These are phyloP conservation scores for Panaeolus papilionaceus DNA, from an alignment of 768 basidiomycete species.

Conservation along the genomic window DNA sequence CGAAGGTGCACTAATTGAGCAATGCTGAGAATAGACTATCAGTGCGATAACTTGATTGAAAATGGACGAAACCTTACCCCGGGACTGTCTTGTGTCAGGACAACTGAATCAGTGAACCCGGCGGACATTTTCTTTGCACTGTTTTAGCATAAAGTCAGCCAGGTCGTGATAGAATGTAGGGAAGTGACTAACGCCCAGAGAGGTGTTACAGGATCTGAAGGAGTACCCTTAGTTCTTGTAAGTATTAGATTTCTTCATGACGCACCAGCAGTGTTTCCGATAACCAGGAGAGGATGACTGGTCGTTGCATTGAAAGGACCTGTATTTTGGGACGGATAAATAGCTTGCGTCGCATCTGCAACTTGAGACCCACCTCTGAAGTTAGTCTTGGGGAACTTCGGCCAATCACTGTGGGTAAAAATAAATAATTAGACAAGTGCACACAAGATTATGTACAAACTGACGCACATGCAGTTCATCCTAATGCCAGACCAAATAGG, in stretches of 20 bases:
- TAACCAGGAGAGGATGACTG: conserved; percentile 44
- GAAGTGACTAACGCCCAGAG: conserved; percentile 29
- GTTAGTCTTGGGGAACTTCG: conserved; percentile 4
- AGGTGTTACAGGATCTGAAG: conserved; percentile 40
- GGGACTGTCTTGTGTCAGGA: conserved; percentile 48
- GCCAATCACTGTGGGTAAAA: not conserved
- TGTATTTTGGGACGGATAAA: not conserved
- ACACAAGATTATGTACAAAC: not conserved
- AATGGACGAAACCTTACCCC: conserved; percentile 36
- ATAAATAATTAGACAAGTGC: not conserved
- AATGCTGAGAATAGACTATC: conserved; percentile 32
- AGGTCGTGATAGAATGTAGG: not conserved
- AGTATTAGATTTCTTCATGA: not conserved
- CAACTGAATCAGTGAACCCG: conserved; percentile 44
- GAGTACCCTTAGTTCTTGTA: not conserved
- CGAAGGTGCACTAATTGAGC: conserved; percentile 38
- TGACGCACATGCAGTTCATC: conserved; percentile 38
- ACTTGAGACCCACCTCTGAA: conserved; percentile 28
- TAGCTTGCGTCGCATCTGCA: not conserved
- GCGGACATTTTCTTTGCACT: conserved; percentile 48
- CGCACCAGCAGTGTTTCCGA: conserved; percentile 48
- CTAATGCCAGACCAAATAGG: conserved; percentile 38
- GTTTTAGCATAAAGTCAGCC: conserved; percentile 23
- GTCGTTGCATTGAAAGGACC: conserved; percentile 43
- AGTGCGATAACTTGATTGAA: not conserved